phyloP scores from a whole-genome alignment of 176 grass and related monocot genomes.

The Raddia guianensis region DNA sequence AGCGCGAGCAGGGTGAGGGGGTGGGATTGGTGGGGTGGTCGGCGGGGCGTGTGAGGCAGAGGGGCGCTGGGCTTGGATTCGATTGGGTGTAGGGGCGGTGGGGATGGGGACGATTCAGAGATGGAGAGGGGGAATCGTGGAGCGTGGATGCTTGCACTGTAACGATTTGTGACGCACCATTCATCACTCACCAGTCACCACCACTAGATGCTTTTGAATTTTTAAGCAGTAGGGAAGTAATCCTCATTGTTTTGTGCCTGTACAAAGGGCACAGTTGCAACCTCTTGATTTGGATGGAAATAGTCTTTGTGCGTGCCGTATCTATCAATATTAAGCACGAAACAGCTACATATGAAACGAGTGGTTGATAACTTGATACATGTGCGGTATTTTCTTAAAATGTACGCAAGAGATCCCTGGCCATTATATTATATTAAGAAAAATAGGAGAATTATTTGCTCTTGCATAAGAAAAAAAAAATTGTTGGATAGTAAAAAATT shows the following conservation, averaged over 20 bases:
- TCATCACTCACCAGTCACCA: too few relatives aligned
- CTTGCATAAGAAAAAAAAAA: conserved; percentile 6
- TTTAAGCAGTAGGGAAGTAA: background rate
- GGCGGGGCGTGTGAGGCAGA: too few relatives aligned
- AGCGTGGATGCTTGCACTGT: too few relatives aligned
- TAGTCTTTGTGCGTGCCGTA: background rate
- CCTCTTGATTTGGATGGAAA: conserved; percentile 23
- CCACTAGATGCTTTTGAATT: too few relatives aligned
- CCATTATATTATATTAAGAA: background rate
- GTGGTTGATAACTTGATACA: background rate
- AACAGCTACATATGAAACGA: background rate
- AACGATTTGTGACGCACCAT: too few relatives aligned
- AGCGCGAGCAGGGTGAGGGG: too few relatives aligned
- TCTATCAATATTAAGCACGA: background rate
- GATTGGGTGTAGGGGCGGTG: too few relatives aligned
- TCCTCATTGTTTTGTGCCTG: background rate
- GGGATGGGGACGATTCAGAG: too few relatives aligned
- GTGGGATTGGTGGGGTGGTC: too few relatives aligned
- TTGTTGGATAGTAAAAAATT: background rate
- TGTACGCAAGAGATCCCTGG: background rate
- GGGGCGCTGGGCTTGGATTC: too few relatives aligned
- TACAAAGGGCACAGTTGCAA: background rate
- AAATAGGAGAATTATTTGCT: conserved; percentile 9
- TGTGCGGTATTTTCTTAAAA: background rate
- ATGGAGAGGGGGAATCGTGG: too few relatives aligned